A percentile compares a stretch with the other conserved stretches of the same genome.
Evolutionary conservation across 179 eudicot genomes (phyloP).

Genomic region (Monotropa hypopitys): DNA sequence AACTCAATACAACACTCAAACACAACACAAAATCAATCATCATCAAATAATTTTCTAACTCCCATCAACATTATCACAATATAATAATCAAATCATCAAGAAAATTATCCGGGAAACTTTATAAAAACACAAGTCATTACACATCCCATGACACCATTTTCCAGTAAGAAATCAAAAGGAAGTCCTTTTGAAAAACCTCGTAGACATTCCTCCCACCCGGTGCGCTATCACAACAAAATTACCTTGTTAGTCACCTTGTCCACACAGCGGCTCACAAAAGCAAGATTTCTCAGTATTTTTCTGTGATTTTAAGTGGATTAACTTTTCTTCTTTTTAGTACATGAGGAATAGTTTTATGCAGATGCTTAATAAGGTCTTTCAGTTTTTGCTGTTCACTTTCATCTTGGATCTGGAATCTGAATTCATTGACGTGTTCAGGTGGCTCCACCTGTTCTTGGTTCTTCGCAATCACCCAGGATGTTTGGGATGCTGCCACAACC

Average conservation of each 20-base stretch:
- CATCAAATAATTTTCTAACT: no score
- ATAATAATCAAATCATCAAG: no score
- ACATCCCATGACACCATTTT: background rate
- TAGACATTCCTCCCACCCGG: background rate
- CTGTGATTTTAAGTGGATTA: background rate
- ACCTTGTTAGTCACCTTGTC: background rate
- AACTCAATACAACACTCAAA: no score
- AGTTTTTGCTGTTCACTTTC: background rate
- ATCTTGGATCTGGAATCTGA: conserved; percentile 11
- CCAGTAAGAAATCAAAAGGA: background rate
- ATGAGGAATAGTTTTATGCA: background rate
- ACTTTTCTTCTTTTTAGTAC: background rate
- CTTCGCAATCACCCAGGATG: conserved; percentile 55
- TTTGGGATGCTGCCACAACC: conserved; percentile 62
- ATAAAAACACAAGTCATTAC: background rate
- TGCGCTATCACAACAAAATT: background rate
- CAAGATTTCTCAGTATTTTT: background rate
- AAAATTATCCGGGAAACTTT: no score
- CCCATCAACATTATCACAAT: no score
- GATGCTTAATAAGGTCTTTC: background rate
- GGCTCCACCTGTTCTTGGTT: conserved; percentile 43
- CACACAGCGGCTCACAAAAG: background rate
- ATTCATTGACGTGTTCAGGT: conserved; percentile 23
- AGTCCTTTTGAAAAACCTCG: background rate
- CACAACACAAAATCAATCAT: no score